These are phyloP conservation scores for Cercis canadensis DNA, from an alignment of 306 rosid species.

Conservation along the genomic window DNA sequence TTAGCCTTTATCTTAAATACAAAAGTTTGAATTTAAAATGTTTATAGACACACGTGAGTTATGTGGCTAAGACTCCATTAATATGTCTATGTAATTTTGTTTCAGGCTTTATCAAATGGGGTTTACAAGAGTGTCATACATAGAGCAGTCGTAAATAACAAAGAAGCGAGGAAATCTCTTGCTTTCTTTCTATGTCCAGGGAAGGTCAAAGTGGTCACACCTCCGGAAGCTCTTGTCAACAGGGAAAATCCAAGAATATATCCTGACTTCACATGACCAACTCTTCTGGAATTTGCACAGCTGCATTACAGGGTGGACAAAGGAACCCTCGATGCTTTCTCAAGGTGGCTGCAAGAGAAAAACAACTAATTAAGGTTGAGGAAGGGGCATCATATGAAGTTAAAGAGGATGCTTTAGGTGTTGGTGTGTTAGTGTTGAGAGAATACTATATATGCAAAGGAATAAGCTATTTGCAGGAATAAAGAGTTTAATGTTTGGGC, in stretches of 20 bases:
- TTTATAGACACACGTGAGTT: too few species aligned
- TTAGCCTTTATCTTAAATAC: too few species aligned
- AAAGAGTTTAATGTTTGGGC: too few species aligned
- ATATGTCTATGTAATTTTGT: background rate
- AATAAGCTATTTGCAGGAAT: too few species aligned
- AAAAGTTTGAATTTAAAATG: too few species aligned
- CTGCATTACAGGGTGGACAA: constrained; percentile 66
- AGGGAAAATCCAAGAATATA: constrained; percentile 57
- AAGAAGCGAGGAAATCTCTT: constrained; percentile 65
- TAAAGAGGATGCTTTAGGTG: too few species aligned
- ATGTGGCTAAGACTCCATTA: too few species aligned
- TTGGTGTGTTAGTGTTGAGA: too few species aligned
- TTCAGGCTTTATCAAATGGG: constrained; percentile 89
- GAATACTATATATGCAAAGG: too few species aligned
- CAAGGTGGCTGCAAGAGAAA: constrained; percentile 61
- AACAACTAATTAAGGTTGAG: too few species aligned
- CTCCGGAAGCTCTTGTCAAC: constrained; percentile 59
- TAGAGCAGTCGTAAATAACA: constrained; percentile 77
- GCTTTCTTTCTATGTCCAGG: constrained; percentile 79
- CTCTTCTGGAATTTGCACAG: constrained; percentile 69
- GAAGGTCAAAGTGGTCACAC: constrained; percentile 56
- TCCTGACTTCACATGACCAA: constrained; percentile 80
- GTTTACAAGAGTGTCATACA: constrained; percentile 81
- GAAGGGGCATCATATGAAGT: too few species aligned
- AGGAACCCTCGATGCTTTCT: constrained; percentile 68